phyloP scores from a whole-genome alignment of 306 rosid species.

The Ammopiptanthus mongolicus region DNA sequence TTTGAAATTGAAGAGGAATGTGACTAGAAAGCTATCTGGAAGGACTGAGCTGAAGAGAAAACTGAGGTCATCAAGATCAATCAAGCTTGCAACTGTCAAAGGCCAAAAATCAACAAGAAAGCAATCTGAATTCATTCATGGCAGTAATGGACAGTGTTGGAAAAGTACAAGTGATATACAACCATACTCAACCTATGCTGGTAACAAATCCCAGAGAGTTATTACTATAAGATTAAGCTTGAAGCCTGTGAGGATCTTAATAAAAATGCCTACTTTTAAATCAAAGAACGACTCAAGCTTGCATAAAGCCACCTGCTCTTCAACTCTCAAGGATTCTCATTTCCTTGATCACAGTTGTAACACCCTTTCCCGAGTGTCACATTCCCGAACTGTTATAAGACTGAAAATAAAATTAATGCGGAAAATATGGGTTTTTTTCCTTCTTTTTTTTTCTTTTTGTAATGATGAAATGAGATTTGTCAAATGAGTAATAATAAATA shows the following conservation, averaged over 20 bases:
- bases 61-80: slow-evolving; percentile 40
- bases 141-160: too few species aligned
- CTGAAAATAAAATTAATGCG: too few species aligned
- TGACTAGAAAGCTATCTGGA: slow-evolving; percentile 45
- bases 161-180: slow-evolving; percentile 22
- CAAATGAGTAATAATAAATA: too few species aligned
- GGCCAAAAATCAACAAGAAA: slow-evolving; percentile 26
- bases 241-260: slow-evolving; percentile 49
- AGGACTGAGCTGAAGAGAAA: slow-evolving; percentile 39
- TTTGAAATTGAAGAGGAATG: slow-evolving; percentile 44
- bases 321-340: slow-evolving; percentile 67
- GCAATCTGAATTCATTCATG: slow-evolving; percentile 35
- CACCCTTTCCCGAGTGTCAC: too few species aligned
- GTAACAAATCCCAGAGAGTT: slow-evolving; percentile 35
- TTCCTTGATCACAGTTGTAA: slow-evolving; percentile 36
- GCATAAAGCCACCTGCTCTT: slow-evolving; percentile 71
- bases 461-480: too few species aligned
- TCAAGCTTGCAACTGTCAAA: slow-evolving; percentile 22
- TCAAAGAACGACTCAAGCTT: slow-evolving; percentile 47
- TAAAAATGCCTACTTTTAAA: slow-evolving; percentile 39
- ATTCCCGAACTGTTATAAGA: too few species aligned
- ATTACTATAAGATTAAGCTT: slow-evolving; percentile 50
- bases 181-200: slow-evolving; percentile 20
- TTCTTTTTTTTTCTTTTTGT: too few species aligned
- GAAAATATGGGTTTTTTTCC: too few species aligned